These are phyloP conservation scores for Ganoderma multipileum DNA, from an alignment of 1,284 basidiomycete genomes.

Conservation along the genomic window DNA sequence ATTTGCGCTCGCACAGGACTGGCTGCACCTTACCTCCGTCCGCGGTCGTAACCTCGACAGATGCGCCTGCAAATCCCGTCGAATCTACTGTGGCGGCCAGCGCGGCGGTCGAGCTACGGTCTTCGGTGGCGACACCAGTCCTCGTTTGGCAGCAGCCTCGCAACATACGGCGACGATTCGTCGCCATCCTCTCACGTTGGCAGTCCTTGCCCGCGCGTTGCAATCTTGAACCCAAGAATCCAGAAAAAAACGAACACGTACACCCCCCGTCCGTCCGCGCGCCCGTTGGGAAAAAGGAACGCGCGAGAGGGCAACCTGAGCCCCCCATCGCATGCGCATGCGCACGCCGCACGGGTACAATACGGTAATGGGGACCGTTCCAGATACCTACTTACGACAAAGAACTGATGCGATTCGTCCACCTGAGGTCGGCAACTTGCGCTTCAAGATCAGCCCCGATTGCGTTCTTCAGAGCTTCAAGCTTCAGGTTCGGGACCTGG, in stretches of 20 bases:
- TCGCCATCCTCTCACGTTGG: slow-evolving; percentile 1
- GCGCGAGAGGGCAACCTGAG: background rate
- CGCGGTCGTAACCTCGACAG: background rate
- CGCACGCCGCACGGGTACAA: background rate
- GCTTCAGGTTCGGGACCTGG: background rate
- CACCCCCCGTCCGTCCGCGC: background rate
- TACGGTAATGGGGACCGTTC: background rate
- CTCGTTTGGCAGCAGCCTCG: background rate
- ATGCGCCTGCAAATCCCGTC: background rate
- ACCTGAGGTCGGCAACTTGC: background rate
- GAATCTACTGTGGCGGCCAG: background rate
- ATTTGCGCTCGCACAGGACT: background rate
- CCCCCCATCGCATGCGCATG: background rate
- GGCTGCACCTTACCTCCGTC: background rate
- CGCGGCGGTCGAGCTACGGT: background rate
- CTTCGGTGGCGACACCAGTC: slow-evolving; percentile 2
- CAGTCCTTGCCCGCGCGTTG: background rate
- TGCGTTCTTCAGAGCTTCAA: background rate
- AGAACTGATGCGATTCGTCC: background rate
- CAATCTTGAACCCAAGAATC: too few species aligned
- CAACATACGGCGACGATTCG: background rate
- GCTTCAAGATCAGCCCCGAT: slow-evolving; percentile 5
- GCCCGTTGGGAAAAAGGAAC: background rate
- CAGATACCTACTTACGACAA: background rate
- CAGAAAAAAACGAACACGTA: background rate